phyloP scores from a whole-genome alignment of 495 filamentous ascomycete species.

The Xanthoparmelia taractica region DNA sequence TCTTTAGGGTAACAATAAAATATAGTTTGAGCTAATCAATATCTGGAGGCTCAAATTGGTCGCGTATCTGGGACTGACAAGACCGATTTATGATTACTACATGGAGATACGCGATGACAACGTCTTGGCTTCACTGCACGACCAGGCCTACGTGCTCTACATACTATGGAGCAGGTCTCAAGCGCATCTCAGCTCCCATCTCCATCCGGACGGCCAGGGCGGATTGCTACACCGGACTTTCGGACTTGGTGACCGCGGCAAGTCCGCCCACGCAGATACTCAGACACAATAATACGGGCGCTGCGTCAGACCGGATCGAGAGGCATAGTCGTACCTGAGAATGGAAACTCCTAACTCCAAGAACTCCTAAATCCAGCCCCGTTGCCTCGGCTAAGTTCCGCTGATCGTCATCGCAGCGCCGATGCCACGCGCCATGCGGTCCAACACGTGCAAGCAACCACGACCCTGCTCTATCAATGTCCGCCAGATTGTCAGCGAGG shows the following conservation, averaged over 20 bases:
- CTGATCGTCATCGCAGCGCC: constrained; percentile 6
- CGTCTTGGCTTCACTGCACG: constrained; percentile 13
- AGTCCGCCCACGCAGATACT: constrained; percentile 10
- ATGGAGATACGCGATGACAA: constrained; percentile 12
- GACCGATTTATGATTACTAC: constrained; percentile 1
- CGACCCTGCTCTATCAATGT: constrained; percentile 8
- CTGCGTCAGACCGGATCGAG: constrained; percentile 10
- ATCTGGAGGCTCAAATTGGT: not conserved
- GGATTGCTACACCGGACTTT: constrained; percentile 8
- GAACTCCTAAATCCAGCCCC: constrained; percentile 10
- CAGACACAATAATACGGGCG: constrained; percentile 5
- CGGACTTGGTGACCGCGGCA: constrained; percentile 15
- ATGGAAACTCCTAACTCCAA: constrained; percentile 10
- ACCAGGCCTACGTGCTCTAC: constrained; percentile 7
- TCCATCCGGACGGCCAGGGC: constrained; percentile 9
- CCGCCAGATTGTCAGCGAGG: constrained; percentile 14
- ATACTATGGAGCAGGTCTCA: constrained; percentile 9
- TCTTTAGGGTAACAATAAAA: not conserved
- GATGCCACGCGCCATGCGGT: constrained; percentile 10
- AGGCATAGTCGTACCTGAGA: constrained; percentile 11
- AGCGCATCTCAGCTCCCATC: constrained; percentile 12
- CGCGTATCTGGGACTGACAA: too few species aligned
- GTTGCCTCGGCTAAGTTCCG: constrained; percentile 10
- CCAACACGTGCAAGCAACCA: constrained; percentile 13
- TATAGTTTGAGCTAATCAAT: not conserved